A percentile compares a stretch with the other conserved stretches of the same genome.
phyloP scores from a whole-genome alignment of 2,329 filamentous ascomycete genomes.

The Gnomoniopsis sp. region DNA sequence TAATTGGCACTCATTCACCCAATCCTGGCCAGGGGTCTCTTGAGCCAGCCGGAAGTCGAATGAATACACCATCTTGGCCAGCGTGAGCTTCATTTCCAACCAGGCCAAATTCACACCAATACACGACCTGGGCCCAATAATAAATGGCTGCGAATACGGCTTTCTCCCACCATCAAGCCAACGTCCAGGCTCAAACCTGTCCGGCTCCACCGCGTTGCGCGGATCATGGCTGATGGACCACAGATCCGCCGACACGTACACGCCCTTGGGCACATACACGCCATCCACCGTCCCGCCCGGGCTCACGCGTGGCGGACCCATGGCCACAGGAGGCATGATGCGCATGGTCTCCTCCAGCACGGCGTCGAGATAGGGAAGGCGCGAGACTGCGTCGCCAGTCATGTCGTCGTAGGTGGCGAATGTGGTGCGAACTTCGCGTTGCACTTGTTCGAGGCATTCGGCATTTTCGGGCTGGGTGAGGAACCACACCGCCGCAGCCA shows the following conservation, averaged over 20 bases:
- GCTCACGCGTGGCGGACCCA: conserved; percentile 26
- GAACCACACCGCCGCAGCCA: conserved; percentile 16
- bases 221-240: conserved; percentile 24
- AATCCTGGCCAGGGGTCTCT: conserved; percentile 20
- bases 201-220: conserved; percentile 18
- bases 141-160: conserved; percentile 22
- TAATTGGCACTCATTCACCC: conserved; percentile 22
- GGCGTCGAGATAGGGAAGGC: conserved; percentile 4
- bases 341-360: conserved; percentile 12
- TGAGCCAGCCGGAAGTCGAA: conserved; percentile 20
- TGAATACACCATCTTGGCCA: conserved; percentile 24
- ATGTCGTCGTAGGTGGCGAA: conserved; percentile 16
- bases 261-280: conserved; percentile 23
- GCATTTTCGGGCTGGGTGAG: conserved; percentile 8
- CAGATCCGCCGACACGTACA: conserved; percentile 21
- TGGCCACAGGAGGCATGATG: conserved; percentile 6
- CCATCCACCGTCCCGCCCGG: conserved; percentile 26
- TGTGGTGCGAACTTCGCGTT: conserved; percentile 15
- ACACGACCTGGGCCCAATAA: conserved; percentile 23
- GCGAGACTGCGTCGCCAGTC: conserved; percentile 12
- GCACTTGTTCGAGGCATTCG: conserved; percentile 7
- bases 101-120: conserved; percentile 25
- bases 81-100: conserved; percentile 25
- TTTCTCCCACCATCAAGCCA: conserved; percentile 20
- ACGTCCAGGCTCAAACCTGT: conserved; percentile 24